phyloP scores from a whole-genome alignment of 2,329 filamentous ascomycete species.

The Fusarium scirpi region DNA sequence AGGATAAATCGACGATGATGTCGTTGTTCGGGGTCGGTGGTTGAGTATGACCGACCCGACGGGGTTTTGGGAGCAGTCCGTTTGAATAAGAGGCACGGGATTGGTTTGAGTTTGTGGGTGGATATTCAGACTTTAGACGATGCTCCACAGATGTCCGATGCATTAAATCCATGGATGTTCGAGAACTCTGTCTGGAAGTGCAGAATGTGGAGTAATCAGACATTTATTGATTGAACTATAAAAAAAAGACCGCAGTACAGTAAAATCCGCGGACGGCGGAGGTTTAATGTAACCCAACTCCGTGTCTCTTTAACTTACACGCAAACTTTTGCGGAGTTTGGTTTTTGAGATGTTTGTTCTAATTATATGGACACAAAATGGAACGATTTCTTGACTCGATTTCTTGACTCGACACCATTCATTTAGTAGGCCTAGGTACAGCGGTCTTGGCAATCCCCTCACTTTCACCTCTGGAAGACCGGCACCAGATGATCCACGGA shows the following conservation, averaged over 20 bases:
- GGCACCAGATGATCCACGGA: conserved; percentile 28
- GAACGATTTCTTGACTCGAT: conserved; percentile 12
- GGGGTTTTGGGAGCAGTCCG: conserved; percentile 22
- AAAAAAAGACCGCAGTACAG: not conserved
- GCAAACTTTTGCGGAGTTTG: conserved; percentile 4
- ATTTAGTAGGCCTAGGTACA: conserved; percentile 5
- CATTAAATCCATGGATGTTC: conserved; percentile 18
- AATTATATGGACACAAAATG: not conserved
- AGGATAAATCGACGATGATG: conserved; percentile 27
- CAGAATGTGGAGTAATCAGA: conserved; percentile 1
- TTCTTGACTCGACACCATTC: not conserved
- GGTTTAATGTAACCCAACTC: not conserved
- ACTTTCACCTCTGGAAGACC: conserved; percentile 20
- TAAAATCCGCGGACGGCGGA: conserved; percentile 23
- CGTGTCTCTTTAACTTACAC: not conserved
- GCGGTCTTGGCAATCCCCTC: conserved; percentile 10
- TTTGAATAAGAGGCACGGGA: conserved; percentile 8
- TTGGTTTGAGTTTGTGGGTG: conserved; percentile 23
- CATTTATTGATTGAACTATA: not conserved
- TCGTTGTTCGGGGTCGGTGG: conserved; percentile 25
- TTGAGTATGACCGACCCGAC: conserved; percentile 30
- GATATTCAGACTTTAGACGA: not conserved
- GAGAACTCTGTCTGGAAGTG: conserved; percentile 21
- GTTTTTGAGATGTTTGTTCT: not conserved
- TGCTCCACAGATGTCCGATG: conserved; percentile 15